These are phyloP conservation scores for Ustilago crameri DNA, from an alignment of 1,284 basidiomycete genomes.

Conservation along the genomic window DNA sequence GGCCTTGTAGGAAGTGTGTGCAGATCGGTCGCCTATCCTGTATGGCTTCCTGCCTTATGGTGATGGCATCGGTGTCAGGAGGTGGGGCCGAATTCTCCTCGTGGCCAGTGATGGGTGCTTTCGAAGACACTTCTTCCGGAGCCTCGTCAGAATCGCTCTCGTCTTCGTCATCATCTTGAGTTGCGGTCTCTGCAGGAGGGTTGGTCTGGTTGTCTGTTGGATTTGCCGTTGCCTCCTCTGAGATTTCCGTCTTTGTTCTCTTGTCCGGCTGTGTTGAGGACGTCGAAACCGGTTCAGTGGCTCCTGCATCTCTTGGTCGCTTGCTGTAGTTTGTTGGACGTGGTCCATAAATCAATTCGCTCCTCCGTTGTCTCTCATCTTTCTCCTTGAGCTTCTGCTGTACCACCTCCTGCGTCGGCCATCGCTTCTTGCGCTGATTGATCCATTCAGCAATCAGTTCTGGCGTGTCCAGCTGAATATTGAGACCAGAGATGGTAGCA, in stretches of 20 bases:
- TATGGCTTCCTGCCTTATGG: neutral
- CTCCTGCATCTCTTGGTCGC: constrained; percentile 10
- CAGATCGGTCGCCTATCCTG: constrained; percentile 41
- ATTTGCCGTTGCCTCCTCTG: neutral
- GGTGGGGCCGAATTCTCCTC: constrained; percentile 1
- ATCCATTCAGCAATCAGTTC: constrained; percentile 66
- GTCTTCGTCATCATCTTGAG: constrained; percentile 3
- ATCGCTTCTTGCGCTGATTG: constrained; percentile 64
- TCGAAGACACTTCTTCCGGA: constrained; percentile 37
- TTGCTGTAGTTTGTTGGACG: constrained; percentile 18
- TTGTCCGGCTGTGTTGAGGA: neutral
- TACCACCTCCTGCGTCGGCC: constrained; percentile 56
- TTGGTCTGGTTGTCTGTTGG: no score
- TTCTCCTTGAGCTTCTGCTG: constrained; percentile 53
- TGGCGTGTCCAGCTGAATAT: constrained; percentile 63
- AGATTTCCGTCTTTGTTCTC: neutral
- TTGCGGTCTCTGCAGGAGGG: neutral
- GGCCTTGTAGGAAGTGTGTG: constrained; percentile 50
- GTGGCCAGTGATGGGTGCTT: constrained; percentile 2
- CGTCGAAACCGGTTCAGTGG: neutral
- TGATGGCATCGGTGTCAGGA: neutral
- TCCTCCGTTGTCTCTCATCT: constrained; percentile 33
- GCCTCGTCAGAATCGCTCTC: constrained; percentile 25
- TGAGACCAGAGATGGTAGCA: constrained; percentile 64
- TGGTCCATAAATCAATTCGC: constrained; percentile 35